Conservation (phyloP, 2,329 filamentous ascomycete species). For the Macrophomina phaseolina region DNA sequence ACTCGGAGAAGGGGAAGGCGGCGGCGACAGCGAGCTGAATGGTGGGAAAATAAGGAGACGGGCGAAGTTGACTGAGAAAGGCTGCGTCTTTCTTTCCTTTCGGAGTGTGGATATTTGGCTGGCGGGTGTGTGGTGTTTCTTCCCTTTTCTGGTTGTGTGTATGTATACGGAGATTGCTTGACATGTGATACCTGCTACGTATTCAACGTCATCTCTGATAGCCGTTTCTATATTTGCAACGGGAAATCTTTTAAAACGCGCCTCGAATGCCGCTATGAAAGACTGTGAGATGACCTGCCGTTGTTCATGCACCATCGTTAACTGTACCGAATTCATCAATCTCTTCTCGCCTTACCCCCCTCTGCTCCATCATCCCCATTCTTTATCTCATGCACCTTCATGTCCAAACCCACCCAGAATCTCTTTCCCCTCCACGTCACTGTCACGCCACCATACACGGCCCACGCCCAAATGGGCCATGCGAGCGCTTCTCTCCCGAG, state of each 20-base stretch:
- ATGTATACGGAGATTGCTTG: background rate
- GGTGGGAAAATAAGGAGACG: no score
- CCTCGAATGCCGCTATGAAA: background rate
- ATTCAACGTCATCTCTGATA: background rate
- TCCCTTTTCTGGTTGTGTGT: background rate
- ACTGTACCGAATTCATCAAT: background rate
- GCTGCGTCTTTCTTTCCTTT: no score
- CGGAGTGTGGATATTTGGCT: no score
- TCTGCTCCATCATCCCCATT: conserved; percentile 3
- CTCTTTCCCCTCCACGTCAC: conserved; percentile 85
- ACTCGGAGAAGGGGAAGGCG: background rate
- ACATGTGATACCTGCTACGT: conserved; percentile 1
- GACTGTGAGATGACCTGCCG: background rate
- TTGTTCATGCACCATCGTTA: background rate
- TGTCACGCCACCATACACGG: conserved; percentile 84
- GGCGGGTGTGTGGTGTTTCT: no score
- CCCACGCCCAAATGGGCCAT: conserved; percentile 87
- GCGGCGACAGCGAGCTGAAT: no score
- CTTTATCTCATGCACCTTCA: conserved; percentile 71
- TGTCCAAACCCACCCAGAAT: conserved; percentile 83
- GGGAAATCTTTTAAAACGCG: background rate
- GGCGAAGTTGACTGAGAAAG: no score
- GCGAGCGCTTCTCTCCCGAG: conserved; percentile 81
- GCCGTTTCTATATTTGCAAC: background rate
- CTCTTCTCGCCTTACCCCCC: conserved; percentile 1